These are phyloP conservation scores for Scolecobasidium constrictum DNA, from an alignment of 2,329 filamentous ascomycete species.

Conservation along the genomic window DNA sequence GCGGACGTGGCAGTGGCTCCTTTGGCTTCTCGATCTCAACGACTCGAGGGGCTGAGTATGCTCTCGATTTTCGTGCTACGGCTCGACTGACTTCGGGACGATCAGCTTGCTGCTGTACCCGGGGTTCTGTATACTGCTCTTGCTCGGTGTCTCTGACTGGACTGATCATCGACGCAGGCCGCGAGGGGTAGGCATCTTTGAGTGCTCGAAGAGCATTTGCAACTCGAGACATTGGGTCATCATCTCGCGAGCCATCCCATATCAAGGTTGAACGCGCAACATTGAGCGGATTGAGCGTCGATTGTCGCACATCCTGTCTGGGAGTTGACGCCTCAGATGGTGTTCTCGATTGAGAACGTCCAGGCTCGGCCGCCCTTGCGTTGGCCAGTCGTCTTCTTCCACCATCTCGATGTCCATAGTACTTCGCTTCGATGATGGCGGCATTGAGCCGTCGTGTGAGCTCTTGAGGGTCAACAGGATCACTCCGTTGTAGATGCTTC, in stretches of 20 bases:
- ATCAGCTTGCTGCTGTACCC: neutral
- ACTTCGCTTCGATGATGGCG: neutral
- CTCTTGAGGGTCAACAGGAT: slow-evolving; percentile 6
- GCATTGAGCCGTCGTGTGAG: slow-evolving; percentile 1
- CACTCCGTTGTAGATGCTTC: slow-evolving; percentile 5
- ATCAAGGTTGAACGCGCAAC: neutral
- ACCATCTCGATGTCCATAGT: no score
- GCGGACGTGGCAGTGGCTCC: neutral
- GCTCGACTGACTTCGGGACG: neutral
- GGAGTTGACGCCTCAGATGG: neutral
- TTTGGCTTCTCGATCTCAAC: neutral
- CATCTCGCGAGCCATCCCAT: neutral
- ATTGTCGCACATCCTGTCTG: neutral
- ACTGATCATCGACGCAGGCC: neutral
- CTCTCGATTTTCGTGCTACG: neutral
- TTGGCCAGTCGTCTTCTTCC: neutral
- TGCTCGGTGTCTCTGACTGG: neutral
- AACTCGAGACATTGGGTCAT: neutral
- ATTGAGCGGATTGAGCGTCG: neutral
- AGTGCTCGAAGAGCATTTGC: neutral
- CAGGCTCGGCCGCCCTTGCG: neutral
- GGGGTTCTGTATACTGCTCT: neutral
- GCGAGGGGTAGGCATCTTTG: neutral
- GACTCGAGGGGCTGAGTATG: neutral
- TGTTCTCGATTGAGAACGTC: neutral